A percentile compares a stretch with the other conserved stretches of the same genome.
Conservation (phyloP, 352 stramenopile genomes). For the Pythium insidiosum region DNA sequence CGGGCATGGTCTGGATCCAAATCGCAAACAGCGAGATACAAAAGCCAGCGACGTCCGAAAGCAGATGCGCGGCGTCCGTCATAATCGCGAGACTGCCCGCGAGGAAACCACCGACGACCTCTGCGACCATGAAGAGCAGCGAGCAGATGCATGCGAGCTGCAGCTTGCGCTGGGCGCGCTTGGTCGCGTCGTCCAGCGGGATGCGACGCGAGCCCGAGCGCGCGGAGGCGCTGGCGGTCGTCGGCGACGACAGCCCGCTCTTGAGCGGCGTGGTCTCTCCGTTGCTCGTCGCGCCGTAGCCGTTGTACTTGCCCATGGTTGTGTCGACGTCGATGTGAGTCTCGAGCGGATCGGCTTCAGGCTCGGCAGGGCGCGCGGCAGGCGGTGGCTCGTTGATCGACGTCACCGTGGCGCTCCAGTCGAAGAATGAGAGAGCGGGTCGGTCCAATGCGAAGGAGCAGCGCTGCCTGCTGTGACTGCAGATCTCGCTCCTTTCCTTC, state of each 20-base stretch:
- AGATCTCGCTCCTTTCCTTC: no score
- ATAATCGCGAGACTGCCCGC: conserved; percentile 95
- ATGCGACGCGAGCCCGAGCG: conserved; percentile 33
- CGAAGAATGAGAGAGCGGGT: not conserved
- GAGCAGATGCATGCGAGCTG: conserved; percentile 73
- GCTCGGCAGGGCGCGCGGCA: not conserved
- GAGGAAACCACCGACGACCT: conserved; percentile 93
- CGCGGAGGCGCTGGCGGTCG: not conserved
- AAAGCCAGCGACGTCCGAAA: conserved; percentile 77
- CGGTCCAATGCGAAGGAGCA: no score
- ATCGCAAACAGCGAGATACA: conserved; percentile 81
- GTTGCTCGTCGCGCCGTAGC: conserved; percentile 33
- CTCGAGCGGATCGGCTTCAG: not conserved
- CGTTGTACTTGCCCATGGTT: conserved; percentile 21
- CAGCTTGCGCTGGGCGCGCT: conserved; percentile 64
- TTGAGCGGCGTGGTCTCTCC: conserved; percentile 52
- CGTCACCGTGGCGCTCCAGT: no score
- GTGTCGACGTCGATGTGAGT: no score
- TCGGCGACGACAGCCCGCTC: conserved; percentile 2
- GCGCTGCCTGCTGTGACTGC: no score
- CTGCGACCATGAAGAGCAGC: conserved; percentile 93
- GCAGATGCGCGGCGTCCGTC: conserved; percentile 76
- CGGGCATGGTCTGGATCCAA: conserved; percentile 52
- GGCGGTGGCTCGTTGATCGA: not conserved
- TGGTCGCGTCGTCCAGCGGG: conserved; percentile 35